phyloP scores from a whole-genome alignment of 2,329 filamentous ascomycete species.

The Diaporthe caulivora region DNA sequence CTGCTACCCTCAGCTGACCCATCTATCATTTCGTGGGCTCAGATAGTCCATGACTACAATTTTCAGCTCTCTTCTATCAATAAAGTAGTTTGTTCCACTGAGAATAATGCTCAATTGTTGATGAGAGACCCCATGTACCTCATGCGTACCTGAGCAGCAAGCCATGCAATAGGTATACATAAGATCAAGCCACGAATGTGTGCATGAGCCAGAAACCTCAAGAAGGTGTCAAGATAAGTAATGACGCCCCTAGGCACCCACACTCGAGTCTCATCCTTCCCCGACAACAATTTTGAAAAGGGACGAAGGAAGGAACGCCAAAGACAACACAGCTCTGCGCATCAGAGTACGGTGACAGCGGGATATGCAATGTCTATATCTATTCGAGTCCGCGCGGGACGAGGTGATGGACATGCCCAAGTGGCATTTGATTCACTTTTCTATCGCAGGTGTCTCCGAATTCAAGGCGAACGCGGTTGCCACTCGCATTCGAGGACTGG shows the following conservation, averaged over 20 bases:
- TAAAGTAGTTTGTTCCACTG: background rate
- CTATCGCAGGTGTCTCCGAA: background rate
- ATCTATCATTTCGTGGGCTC: background rate
- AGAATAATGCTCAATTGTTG: background rate
- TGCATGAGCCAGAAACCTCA: background rate
- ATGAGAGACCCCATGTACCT: background rate
- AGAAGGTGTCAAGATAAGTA: background rate
- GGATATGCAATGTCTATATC: slow-evolving; percentile 8
- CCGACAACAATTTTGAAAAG: background rate
- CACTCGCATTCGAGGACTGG: slow-evolving; percentile 48
- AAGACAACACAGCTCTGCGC: background rate
- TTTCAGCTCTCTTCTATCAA: background rate
- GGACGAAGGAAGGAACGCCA: background rate
- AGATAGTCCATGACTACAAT: background rate
- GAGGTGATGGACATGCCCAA: too few relatives aligned
- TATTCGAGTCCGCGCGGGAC: background rate
- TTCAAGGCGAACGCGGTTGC: background rate
- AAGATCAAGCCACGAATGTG: background rate
- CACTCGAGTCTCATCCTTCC: background rate
- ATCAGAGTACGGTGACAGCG: background rate
- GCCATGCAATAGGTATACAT: background rate
- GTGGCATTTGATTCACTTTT: background rate
- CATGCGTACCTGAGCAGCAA: background rate
- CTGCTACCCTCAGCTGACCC: background rate
- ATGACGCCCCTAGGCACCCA: too few relatives aligned